Evolutionary conservation across 495 filamentous ascomycete genomes (phyloP).

Genomic region (Friedmanniomyces simplex): DNA sequence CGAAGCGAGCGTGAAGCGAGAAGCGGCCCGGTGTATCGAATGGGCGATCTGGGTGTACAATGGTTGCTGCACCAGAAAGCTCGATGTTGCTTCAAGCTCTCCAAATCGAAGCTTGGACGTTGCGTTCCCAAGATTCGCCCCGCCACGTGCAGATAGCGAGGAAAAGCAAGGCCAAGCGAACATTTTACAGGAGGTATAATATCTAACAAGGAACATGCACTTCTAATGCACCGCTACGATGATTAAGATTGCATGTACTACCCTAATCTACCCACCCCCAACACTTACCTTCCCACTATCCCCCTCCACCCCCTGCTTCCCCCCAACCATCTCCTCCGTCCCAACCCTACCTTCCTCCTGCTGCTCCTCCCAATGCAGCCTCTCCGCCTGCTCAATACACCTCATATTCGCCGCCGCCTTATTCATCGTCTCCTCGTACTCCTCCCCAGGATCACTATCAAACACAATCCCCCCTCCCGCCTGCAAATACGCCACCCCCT

Average conservation of each 20-base stretch:
- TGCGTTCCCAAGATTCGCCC: too few relatives aligned
- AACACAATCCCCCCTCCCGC: conserved; percentile 94
- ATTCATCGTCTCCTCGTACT: conserved; percentile 95
- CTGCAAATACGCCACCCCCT: conserved; percentile 82
- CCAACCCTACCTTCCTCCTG: conserved; percentile 12
- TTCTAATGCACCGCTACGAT: too few relatives aligned
- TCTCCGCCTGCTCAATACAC: conserved; percentile 76
- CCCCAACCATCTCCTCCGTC: conserved; percentile 2
- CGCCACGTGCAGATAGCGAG: too few relatives aligned
- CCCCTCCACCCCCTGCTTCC: background rate
- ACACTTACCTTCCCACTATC: conserved; percentile 4
- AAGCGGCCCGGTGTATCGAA: too few relatives aligned
- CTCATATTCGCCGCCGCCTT: conserved; percentile 83
- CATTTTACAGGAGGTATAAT: too few relatives aligned
- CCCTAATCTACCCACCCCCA: background rate
- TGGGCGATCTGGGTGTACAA: too few relatives aligned
- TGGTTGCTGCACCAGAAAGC: too few relatives aligned
- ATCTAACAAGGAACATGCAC: too few relatives aligned
- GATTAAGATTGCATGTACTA: too few relatives aligned
- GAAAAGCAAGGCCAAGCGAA: too few relatives aligned
- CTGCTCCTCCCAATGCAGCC: conserved; percentile 49
- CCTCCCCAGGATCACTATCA: conserved; percentile 86
- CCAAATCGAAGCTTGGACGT: too few relatives aligned
- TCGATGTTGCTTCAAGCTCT: too few relatives aligned
- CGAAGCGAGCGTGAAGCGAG: background rate